These are phyloP conservation scores for Cucurbita maxima DNA, from an alignment of 306 rosid genomes.

Conservation along the genomic window DNA sequence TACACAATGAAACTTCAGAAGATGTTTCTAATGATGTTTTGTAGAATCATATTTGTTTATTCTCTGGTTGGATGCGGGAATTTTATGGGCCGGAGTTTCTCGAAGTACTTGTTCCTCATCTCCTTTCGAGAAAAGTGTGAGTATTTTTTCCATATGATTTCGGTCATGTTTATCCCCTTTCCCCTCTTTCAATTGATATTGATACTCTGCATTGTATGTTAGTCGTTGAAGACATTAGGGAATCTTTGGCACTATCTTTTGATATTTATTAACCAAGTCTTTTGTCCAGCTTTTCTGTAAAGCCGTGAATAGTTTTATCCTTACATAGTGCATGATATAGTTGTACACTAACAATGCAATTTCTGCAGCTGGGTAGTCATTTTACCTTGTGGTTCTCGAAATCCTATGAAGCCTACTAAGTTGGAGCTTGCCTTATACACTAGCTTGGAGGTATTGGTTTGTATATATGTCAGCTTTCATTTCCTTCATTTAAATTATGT, in stretches of 20 bases:
- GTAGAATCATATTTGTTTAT: constrained; percentile 74
- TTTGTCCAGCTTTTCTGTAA: neutral
- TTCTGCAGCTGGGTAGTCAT: constrained; percentile 65
- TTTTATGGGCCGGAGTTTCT: constrained; percentile 85
- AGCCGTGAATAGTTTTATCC: neutral
- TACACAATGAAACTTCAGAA: neutral
- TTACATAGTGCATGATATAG: neutral
- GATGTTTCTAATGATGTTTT: constrained; percentile 7
- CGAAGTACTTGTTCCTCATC: constrained; percentile 62
- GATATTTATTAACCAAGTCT: neutral
- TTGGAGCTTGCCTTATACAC: constrained; percentile 86
- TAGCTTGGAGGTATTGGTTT: constrained; percentile 54
- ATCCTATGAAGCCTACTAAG: constrained; percentile 50
- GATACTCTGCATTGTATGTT: neutral
- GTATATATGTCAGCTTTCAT: neutral
- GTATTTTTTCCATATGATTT: constrained; percentile 19
- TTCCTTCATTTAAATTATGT: neutral
- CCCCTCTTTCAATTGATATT: neutral
- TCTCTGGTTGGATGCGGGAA: constrained; percentile 92
- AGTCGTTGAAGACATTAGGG: neutral
- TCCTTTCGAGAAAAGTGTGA: constrained; percentile 76
- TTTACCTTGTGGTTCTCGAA: constrained; percentile 68
- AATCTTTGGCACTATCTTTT: neutral
- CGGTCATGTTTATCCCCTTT: neutral
- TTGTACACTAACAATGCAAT: neutral